These are phyloP conservation scores for Graphiopsis chlorocephala DNA, from an alignment of 2,329 filamentous ascomycete genomes.

Conservation along the genomic window DNA sequence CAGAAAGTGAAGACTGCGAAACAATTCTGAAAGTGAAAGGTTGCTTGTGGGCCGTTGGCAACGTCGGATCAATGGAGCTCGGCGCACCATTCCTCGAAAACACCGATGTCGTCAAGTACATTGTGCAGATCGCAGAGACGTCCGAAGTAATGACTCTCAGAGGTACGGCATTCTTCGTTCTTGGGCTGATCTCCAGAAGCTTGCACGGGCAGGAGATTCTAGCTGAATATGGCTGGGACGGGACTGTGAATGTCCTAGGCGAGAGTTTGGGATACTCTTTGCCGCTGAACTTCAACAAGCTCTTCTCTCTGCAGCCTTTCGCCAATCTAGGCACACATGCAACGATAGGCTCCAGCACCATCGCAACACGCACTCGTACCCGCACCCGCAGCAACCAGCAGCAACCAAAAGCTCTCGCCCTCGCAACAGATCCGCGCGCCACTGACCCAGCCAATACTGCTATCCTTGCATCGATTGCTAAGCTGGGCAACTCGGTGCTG, in stretches of 20 bases:
- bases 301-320: constrained; percentile 63
- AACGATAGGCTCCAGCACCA: constrained; percentile 5
- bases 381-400: constrained; percentile 11
- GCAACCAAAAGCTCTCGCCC: background rate
- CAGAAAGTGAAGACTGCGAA: constrained; percentile 81
- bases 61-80: constrained; percentile 96
- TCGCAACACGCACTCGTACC: constrained; percentile 17
- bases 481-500: constrained; percentile 89
- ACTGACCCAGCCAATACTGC: constrained; percentile 64
- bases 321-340: constrained; percentile 6
- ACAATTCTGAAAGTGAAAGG: constrained; percentile 91
- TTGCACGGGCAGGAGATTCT: constrained; percentile 90
- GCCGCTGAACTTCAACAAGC: constrained; percentile 70
- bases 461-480: constrained; percentile 79
- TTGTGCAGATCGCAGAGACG: constrained; percentile 82
- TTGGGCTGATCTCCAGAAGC: constrained; percentile 88
- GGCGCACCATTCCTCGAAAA: constrained; percentile 91
- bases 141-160: constrained; percentile 89
- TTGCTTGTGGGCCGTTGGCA: constrained; percentile 95
- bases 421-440: constrained; percentile 21
- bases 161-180: constrained; percentile 93
- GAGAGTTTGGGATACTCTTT: constrained; percentile 84
- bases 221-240: constrained; percentile 87
- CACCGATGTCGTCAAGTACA: constrained; percentile 80
- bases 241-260: constrained; percentile 78